These are phyloP conservation scores for Claviceps cyperi DNA, from an alignment of 2,329 filamentous ascomycete genomes.

Conservation along the genomic window DNA sequence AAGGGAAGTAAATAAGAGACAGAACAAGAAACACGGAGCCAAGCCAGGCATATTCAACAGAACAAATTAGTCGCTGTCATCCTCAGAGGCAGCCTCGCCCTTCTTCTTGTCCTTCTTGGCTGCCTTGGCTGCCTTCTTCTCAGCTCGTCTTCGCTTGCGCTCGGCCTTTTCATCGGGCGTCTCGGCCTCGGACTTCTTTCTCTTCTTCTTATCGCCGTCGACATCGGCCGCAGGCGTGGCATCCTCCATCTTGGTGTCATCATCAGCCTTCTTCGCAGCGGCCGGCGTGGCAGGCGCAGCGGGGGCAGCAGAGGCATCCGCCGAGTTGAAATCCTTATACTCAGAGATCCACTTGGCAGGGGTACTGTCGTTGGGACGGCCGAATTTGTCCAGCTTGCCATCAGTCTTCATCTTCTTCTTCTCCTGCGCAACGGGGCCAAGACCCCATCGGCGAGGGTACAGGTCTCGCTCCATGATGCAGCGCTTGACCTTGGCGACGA, in stretches of 20 bases:
- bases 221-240: conserved; percentile 24
- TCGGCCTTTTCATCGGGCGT: conserved; percentile 53
- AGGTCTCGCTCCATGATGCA: conserved; percentile 99
- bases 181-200: conserved; percentile 74
- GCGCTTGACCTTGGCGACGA: conserved; percentile 97
- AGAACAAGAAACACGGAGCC: too few relatives aligned
- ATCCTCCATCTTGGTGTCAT: conserved; percentile 22
- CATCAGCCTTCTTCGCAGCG: conserved; percentile 17
- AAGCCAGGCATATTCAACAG: background rate
- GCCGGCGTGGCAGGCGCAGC: conserved; percentile 16
- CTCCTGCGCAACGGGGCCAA: conserved; percentile 82
- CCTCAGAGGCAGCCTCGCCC: conserved; percentile 36
- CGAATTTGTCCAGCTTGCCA: conserved; percentile 96
- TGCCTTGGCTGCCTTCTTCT: conserved; percentile 44
- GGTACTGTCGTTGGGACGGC: conserved; percentile 80
- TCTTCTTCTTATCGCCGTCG: conserved; percentile 48
- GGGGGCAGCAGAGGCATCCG: conserved; percentile 27
- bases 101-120: conserved; percentile 45
- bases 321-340: conserved; percentile 77
- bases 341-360: conserved; percentile 83
- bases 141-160: conserved; percentile 44
- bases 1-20: background rate
- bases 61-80: conserved; percentile 14
- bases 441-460: conserved; percentile 91
- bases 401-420: conserved; percentile 99